A percentile compares a stretch with the other conserved stretches of the same genome.
phyloP scores from a whole-genome alignment of 805 yeast genomes.

The Blastobotrys americana region DNA sequence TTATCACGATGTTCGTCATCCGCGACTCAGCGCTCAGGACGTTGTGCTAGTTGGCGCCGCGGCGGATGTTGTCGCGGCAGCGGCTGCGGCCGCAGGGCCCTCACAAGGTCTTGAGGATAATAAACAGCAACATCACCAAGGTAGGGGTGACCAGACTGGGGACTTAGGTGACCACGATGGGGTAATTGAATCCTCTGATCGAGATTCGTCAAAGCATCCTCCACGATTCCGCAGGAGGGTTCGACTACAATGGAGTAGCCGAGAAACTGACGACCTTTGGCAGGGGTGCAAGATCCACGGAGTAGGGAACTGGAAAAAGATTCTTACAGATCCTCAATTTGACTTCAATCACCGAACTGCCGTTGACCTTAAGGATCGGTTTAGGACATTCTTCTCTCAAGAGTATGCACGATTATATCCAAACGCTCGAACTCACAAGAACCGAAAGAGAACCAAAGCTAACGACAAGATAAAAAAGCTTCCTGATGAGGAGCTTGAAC shows the following conservation, averaged over 20 bases:
- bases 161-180: too few relatives aligned
- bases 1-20: background rate
- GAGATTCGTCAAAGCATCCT: background rate
- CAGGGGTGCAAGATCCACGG: conserved; percentile 39
- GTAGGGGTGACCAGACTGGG: too few relatives aligned
- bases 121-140: conserved; percentile 11
- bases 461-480: conserved; percentile 16
- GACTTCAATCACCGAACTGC: conserved; percentile 38
- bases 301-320: conserved; percentile 43
- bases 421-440: conserved; percentile 37
- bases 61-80: conserved; percentile 10
- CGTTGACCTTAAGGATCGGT: conserved; percentile 39
- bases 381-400: conserved; percentile 40
- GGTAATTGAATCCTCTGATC: too few relatives aligned
- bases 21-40: background rate
- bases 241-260: conserved; percentile 37
- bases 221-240: conserved; percentile 23
- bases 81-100: conserved; percentile 3
- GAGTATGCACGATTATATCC: conserved; percentile 39
- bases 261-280: conserved; percentile 36
- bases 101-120: conserved; percentile 3
- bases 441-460: conserved; percentile 13
- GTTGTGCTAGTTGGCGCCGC: background rate
- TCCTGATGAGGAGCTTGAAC: background rate
- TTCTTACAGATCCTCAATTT: conserved; percentile 35